phyloP scores from a whole-genome alignment of 331 rosid species.

The Spiraea crenata region DNA sequence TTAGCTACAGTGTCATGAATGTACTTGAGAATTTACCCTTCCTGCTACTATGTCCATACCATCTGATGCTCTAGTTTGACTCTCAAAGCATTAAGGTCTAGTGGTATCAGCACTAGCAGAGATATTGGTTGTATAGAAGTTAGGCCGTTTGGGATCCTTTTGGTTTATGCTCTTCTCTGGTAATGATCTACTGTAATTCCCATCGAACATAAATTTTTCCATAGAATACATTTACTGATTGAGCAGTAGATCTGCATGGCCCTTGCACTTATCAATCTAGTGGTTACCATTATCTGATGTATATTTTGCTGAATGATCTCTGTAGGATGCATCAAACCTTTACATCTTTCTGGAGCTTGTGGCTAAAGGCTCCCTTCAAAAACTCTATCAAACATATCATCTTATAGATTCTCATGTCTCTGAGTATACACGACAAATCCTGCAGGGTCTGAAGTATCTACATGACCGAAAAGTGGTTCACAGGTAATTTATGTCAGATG shows the following conservation, averaged over 20 bases:
- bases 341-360: conserved; percentile 89
- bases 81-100: neutral
- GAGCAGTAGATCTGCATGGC: neutral
- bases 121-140: neutral
- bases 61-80: neutral
- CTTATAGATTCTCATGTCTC: conserved; percentile 84
- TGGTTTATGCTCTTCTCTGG: neutral
- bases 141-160: neutral
- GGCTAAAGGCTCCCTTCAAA: conserved; percentile 85
- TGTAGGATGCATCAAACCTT: conserved; percentile 78
- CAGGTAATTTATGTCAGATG: conserved; percentile 53
- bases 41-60: neutral
- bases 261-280: neutral
- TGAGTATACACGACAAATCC: conserved; percentile 83
- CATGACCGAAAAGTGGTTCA: conserved; percentile 84
- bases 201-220: neutral
- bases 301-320: conserved; percentile 21
- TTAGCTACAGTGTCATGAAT: neutral
- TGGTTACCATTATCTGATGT: neutral
- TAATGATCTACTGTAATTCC: neutral
- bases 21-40: neutral
- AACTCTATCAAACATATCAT: conserved; percentile 51
- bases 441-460: conserved; percentile 88
- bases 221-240: conserved; percentile 1
- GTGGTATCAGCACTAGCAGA: neutral